Evolutionary conservation across 345 rosid species (phyloP).

Genomic region (Hirschfeldia incana): DNA sequence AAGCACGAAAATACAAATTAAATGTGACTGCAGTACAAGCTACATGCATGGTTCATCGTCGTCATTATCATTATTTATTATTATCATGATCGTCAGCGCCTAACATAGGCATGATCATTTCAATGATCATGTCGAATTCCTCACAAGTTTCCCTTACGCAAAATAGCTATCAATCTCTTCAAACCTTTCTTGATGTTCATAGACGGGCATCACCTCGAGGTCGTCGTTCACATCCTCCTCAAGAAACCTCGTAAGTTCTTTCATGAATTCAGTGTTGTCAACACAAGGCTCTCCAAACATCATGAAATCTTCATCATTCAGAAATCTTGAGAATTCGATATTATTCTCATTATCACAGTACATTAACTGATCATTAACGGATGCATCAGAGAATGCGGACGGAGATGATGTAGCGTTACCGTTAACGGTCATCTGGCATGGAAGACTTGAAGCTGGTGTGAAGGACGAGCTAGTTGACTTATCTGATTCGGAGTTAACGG

Average conservation of each 20-base stretch:
- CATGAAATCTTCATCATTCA: constrained; percentile 33
- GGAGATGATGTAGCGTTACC: constrained; percentile 16
- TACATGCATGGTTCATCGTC: constrained; percentile 1
- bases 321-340: background rate
- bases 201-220: background rate
- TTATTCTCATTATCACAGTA: constrained; percentile 8
- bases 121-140: constrained; percentile 1
- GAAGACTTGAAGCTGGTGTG: constrained; percentile 14
- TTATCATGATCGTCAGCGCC: background rate
- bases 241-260: constrained; percentile 29
- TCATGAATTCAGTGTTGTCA: constrained; percentile 28
- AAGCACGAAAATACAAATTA: too few species aligned
- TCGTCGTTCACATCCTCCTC: constrained; percentile 7
- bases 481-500: constrained; percentile 31
- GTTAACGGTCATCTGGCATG: constrained; percentile 1
- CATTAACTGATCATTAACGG: constrained; percentile 16
- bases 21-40: background rate
- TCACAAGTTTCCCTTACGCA: constrained; percentile 16
- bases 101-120: background rate
- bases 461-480: constrained; percentile 32
- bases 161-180: constrained; percentile 32
- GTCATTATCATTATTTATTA: background rate
- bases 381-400: constrained; percentile 28
- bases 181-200: constrained; percentile 9
- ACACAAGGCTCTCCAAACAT: constrained; percentile 33